A percentile compares a stretch with the other conserved stretches of the same genome.
Conservation (phyloP, 176 grass and related monocot genomes). For the Rhynchospora breviuscula region DNA sequence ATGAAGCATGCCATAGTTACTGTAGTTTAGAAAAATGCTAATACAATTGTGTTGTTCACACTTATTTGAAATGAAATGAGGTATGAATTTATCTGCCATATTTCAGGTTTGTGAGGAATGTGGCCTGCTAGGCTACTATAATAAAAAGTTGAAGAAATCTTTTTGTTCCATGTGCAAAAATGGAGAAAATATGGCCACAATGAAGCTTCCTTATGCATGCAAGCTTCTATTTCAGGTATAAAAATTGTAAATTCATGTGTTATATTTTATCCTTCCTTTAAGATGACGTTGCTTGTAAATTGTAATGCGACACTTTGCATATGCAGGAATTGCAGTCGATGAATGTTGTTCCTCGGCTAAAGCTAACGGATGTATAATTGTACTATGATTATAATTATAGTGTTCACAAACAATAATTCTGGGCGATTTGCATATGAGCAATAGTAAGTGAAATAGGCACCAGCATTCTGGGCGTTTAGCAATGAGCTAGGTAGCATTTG, state of each 20-base stretch:
- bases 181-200: slow-evolving; percentile 87
- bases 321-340: slow-evolving; percentile 77
- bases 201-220: slow-evolving; percentile 98
- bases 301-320: slow-evolving; percentile 1
- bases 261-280: not conserved
- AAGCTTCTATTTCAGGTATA: slow-evolving; percentile 98
- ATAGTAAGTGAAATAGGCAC: too few relatives aligned
- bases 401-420: too few relatives aligned
- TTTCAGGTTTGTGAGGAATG: slow-evolving; percentile 85
- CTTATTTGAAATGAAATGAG: not conserved
- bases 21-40: not conserved
- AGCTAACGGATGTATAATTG: slow-evolving; percentile 48
- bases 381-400: not conserved
- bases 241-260: slow-evolving; percentile 11
- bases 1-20: not conserved
- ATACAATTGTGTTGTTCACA: not conserved
- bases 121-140: slow-evolving; percentile 85
- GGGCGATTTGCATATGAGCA: too few relatives aligned
- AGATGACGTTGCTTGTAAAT: not conserved
- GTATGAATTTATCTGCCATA: not conserved
- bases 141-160: slow-evolving; percentile 71
- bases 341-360: slow-evolving; percentile 78
- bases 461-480: too few relatives aligned
- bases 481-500: fast-evolving
- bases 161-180: slow-evolving; percentile 97